Evolutionary conservation across 352 stramenopile species (phyloP), one percentile per base, ranked within the genome.

Genomic region (Paralagenidium karlingii): DNA sequence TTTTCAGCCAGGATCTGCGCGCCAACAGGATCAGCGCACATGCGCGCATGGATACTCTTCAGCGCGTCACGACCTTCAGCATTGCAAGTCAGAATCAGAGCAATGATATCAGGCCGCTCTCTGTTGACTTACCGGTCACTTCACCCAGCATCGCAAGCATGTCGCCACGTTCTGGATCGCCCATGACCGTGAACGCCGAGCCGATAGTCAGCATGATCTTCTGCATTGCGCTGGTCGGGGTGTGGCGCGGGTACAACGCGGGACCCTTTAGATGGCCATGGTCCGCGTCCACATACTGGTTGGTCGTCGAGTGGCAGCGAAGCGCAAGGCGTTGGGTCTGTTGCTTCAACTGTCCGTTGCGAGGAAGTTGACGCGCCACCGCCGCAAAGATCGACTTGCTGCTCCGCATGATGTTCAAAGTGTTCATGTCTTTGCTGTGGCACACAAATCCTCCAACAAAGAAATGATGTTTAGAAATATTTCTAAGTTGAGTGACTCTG

Each of bases 71-170:
- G 61, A 1, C 76, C 69, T 69, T 22, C 20, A 38, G 37, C 12
- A 18, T 21, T 19, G 33, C 24, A 8, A 3, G 13, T 49, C 21
- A 32, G 20, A 15, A 15, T 29, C 29, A 49, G 13, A 43, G n/a
- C 15, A 29, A 22, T 45, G 11, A 38, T 21, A 42, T 22, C 10
- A 12, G 13, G 19, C 11, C 24, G n/a, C n/a, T n/a, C n/a, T n/a
- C n/a, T n/a, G n/a, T n/a, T n/a, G n/a, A 48, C 27, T 26, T 24
- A 39, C 83, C 89, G 1, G 94, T 98, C 24, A 95, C 76, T 58
- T 99, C 95, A 16, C 91, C 94, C 6, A 99, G 63, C 12, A 70
- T 64, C 4, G 94, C 94, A 11, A 99, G 73, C 63, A 96, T 95
- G 62, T 98, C 95, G 18, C 70, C 90, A 22, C 94, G 81, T 37